A percentile compares a stretch with the other conserved stretches of the same genome.
Conservation (phyloP, 2,329 filamentous ascomycete species). For the Colletotrichum sp. region DNA sequence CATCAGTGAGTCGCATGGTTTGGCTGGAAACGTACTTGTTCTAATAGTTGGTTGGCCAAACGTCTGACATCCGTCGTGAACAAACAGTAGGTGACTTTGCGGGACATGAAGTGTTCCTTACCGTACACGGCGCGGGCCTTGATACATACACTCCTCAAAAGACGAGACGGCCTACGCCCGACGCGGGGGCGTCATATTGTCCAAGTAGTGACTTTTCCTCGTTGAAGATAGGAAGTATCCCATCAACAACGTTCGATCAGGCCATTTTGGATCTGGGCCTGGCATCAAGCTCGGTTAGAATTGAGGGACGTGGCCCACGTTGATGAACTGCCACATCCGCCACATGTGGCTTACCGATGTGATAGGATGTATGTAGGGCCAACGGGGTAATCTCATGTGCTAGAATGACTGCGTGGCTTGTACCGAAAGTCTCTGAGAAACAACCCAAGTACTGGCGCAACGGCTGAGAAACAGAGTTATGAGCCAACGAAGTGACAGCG, state of each 20-base stretch:
- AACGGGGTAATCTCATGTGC: background rate
- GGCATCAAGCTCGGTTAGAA: background rate
- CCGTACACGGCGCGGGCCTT: background rate
- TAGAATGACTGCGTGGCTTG: background rate
- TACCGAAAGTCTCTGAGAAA: background rate
- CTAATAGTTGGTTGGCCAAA: background rate
- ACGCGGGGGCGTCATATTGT: background rate
- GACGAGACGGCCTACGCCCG: background rate
- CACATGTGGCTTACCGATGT: background rate
- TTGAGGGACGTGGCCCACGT: background rate
- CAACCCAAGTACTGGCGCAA: background rate
- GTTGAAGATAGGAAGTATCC: background rate
- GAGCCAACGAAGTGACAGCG: background rate
- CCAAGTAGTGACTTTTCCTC: background rate
- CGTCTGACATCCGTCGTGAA: background rate
- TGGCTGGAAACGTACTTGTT: background rate
- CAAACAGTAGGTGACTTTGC: background rate
- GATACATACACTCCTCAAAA: background rate
- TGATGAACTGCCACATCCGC: background rate
- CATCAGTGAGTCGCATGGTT: background rate
- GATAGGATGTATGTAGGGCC: background rate
- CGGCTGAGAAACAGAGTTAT: background rate
- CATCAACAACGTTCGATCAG: background rate
- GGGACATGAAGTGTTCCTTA: background rate
- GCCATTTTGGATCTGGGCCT: background rate